These are phyloP conservation scores for Fraxinus platypoda DNA, from an alignment of 305 asterid genomes.

Conservation along the genomic window DNA sequence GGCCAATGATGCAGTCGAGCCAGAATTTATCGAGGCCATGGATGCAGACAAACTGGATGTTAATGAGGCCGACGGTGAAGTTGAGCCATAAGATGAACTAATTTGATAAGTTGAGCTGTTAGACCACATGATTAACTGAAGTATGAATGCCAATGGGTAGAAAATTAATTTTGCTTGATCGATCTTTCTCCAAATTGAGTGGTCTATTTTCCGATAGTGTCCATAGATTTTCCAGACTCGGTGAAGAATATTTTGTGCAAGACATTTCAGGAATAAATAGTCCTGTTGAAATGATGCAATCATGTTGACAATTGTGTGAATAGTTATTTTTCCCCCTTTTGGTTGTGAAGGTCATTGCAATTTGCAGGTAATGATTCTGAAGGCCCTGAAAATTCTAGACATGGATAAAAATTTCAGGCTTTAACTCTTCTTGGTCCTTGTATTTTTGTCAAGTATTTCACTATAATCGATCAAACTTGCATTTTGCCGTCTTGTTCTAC, in stretches of 20 bases:
- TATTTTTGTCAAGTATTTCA: not conserved
- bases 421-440: not conserved
- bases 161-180: not conserved
- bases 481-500: not conserved
- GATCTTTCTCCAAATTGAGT: not conserved
- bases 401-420: not conserved
- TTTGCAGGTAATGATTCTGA: not conserved
- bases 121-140: not conserved
- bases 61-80: not conserved
- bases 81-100: not conserved
- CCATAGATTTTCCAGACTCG: not conserved
- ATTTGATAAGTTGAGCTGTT: not conserved
- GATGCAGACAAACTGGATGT: not conserved
- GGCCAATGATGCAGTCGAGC: slow-evolving; percentile 4
- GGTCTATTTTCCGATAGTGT: not conserved
- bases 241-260: not conserved
- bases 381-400: not conserved
- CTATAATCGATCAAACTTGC: not conserved
- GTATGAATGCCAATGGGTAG: not conserved
- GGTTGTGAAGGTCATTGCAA: not conserved
- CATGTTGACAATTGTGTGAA: not conserved
- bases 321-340: not conserved
- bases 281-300: not conserved
- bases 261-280: not conserved
- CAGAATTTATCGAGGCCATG: not conserved